These are phyloP conservation scores for Acorus gramineus DNA, from an alignment of 106 monocot genomes.

Conservation along the genomic window DNA sequence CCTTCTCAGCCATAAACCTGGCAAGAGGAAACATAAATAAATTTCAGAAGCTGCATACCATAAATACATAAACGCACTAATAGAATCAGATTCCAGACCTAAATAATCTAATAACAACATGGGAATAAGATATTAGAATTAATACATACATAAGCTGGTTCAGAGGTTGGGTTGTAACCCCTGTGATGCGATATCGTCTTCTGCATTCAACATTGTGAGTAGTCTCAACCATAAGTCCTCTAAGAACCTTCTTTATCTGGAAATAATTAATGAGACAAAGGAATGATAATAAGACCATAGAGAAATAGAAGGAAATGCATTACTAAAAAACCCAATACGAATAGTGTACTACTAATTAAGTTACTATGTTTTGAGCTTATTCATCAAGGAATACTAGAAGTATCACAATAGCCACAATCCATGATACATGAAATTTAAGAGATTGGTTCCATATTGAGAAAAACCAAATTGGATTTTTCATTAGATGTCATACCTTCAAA, in stretches of 20 bases:
- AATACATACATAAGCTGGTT: constrained; percentile 26
- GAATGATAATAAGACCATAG: not conserved
- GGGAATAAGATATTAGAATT: not conserved
- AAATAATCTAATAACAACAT: no score
- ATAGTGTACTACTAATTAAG: no score
- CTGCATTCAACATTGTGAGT: constrained; percentile 13
- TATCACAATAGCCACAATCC: no score
- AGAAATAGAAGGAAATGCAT: no score
- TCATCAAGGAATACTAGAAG: no score
- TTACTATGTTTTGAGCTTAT: no score
- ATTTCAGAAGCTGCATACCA: no score
- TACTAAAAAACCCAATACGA: no score
- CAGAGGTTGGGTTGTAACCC: constrained; percentile 20
- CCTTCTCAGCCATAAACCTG: not conserved
- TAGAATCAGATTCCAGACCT: not conserved
- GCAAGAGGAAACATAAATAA: not conserved
- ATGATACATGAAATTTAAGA: no score
- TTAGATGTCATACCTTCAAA: constrained; percentile 19
- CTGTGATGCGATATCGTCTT: constrained; percentile 42
- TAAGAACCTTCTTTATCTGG: constrained; percentile 45
- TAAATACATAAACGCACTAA: not conserved
- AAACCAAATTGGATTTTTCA: no score
- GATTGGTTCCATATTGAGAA: no score
- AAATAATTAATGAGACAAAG: not conserved
- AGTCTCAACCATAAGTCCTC: constrained; percentile 33